These are phyloP conservation scores for Cubamyces lactineus DNA, from an alignment of 768 basidiomycete species.

Conservation along the genomic window DNA sequence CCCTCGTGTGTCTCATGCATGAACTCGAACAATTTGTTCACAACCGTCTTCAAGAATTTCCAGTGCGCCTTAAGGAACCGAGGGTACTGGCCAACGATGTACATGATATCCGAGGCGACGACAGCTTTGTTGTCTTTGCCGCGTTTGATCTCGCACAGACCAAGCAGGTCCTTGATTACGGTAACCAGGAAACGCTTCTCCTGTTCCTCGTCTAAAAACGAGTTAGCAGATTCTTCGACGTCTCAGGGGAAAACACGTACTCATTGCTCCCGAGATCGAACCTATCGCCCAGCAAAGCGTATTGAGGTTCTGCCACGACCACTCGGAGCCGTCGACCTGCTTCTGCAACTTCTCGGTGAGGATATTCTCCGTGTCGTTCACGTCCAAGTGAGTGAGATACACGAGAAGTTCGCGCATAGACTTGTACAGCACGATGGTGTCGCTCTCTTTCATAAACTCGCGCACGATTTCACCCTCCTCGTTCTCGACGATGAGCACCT, in stretches of 20 bases:
- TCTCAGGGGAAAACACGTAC: conserved; percentile 50
- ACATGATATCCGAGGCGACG: conserved; percentile 95
- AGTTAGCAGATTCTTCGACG: background rate
- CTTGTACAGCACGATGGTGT: conserved; percentile 99
- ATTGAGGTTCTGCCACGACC: conserved; percentile 99
- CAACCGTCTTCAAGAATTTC: conserved; percentile 99
- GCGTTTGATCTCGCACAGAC: conserved; percentile 95
- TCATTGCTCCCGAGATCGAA: conserved; percentile 99
- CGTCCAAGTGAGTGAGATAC: conserved; percentile 97
- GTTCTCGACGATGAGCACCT: conserved; percentile 99
- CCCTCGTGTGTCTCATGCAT: conserved; percentile 99
- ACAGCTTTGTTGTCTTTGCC: conserved; percentile 99
- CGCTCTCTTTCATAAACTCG: conserved; percentile 98
- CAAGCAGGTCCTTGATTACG: conserved; percentile 98
- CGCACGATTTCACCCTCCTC: conserved; percentile 99
- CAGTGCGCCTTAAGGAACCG: conserved; percentile 99
- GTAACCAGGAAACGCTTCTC: conserved; percentile 99
- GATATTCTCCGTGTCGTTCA: conserved; percentile 94
- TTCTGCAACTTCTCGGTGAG: conserved; percentile 96
- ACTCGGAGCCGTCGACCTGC: conserved; percentile 96
- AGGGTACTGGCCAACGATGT: conserved; percentile 99
- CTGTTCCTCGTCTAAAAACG: conserved; percentile 84
- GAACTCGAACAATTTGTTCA: conserved; percentile 99
- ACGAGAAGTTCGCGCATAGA: conserved; percentile 97
- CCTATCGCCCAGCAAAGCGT: conserved; percentile 99